A percentile compares a stretch with the other conserved stretches of the same genome.
phyloP scores from a whole-genome alignment of 2,329 filamentous ascomycete genomes.

The Pyricularia sp. region DNA sequence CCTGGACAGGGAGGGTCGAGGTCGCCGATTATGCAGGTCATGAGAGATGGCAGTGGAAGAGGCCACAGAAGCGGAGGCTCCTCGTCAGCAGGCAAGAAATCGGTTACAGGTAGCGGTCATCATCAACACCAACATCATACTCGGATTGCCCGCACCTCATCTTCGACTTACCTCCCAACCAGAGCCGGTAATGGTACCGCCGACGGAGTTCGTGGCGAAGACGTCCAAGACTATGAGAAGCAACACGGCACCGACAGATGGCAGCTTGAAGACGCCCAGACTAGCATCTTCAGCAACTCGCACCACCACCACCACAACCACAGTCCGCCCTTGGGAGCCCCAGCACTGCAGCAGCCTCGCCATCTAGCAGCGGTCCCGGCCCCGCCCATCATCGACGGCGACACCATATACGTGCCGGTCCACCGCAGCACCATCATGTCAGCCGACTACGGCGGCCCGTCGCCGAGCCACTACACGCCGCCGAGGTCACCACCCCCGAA shows the following conservation, averaged over 20 bases:
- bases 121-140: not conserved
- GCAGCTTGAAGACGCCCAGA: not conserved
- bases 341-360: not conserved
- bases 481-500: not conserved
- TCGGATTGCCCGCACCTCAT: not conserved
- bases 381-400: constrained; percentile 4
- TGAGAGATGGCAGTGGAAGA: not conserved
- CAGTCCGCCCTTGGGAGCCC: not conserved
- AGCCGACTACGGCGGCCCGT: not conserved
- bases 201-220: not conserved
- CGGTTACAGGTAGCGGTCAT: not conserved
- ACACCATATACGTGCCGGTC: constrained; percentile 6
- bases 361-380: not conserved
- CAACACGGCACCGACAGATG: not conserved
- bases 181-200: not conserved
- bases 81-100: not conserved
- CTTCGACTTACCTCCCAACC: constrained; percentile 2
- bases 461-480: not conserved
- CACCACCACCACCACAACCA: not conserved
- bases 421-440: constrained; percentile 5
- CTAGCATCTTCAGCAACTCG: not conserved
- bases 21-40: not conserved
- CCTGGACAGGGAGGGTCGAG: not conserved
- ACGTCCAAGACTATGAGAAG: not conserved
- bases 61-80: not conserved